Percentiles rank a stretch among this genome's conserved stretches.
phyloP scores from a whole-genome alignment of 225 moss, liverwort and hornwort species.

The Sphagnum tenellum region DNA sequence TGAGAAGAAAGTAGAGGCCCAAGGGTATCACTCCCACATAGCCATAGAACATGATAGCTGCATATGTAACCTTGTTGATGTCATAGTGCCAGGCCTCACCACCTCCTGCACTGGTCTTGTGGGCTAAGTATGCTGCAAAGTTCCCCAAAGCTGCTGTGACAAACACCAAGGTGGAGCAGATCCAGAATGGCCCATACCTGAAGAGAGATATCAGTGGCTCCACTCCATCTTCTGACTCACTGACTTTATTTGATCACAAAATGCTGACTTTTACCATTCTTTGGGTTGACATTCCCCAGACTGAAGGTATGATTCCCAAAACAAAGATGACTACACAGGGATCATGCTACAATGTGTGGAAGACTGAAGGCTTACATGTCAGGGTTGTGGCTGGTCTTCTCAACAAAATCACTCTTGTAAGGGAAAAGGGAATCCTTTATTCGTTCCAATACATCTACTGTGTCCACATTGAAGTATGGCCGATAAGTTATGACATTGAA shows the following conservation, averaged over 20 bases:
- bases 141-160: slow-evolving; percentile 97
- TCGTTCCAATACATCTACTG: slow-evolving; percentile 74
- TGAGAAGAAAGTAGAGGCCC: slow-evolving; percentile 90
- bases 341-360: too few species aligned
- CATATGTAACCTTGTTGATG: slow-evolving; percentile 87
- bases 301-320: too few species aligned
- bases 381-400: slow-evolving; percentile 98
- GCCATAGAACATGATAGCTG: slow-evolving; percentile 93
- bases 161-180: slow-evolving; percentile 97
- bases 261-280: too few species aligned
- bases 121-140: slow-evolving; percentile 88
- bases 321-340: too few species aligned
- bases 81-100: slow-evolving; percentile 84
- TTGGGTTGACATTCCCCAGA: too few species aligned
- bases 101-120: slow-evolving; percentile 38
- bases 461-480: slow-evolving; percentile 99
- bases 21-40: slow-evolving; percentile 90
- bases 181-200: slow-evolving; percentile 99
- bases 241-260: too few species aligned
- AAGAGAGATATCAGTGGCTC: too few species aligned
- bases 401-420: slow-evolving; percentile 94
- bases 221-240: too few species aligned
- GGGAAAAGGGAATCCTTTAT: slow-evolving; percentile 86
- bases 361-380: slow-evolving; percentile 58
- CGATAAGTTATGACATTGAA: slow-evolving; percentile 89